phyloP scores from a whole-genome alignment of 208 protist species.

The Eutreptiella sp. region DNA sequence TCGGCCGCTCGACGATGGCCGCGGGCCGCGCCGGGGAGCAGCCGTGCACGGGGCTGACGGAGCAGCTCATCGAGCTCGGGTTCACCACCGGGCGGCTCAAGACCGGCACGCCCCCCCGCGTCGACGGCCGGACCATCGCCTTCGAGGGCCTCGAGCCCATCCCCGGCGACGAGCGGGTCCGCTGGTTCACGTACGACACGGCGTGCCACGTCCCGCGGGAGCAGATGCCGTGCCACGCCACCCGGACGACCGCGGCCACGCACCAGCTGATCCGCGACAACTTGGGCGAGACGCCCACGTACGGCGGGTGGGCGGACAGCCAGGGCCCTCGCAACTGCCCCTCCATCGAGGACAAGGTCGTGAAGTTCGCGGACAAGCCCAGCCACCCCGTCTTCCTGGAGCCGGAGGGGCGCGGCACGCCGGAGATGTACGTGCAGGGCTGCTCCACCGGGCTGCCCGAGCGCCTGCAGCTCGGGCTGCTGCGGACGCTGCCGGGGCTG shows the following conservation, averaged over 20 bases:
- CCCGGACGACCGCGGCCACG: constrained; percentile 43
- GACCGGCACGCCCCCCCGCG: constrained; percentile 71
- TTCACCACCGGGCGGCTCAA: constrained; percentile 44
- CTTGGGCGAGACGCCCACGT: constrained; percentile 24
- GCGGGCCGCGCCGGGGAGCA: constrained; percentile 50
- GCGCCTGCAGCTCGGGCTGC: constrained; percentile 42
- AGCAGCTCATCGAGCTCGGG: constrained; percentile 37
- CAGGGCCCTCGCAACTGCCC: constrained; percentile 57
- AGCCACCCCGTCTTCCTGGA: constrained; percentile 62
- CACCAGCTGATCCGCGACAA: constrained; percentile 48
- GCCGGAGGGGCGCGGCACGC: constrained; percentile 50
- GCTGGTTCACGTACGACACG: constrained; percentile 70
- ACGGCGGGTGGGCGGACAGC: constrained; percentile 21
- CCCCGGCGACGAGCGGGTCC: constrained; percentile 38
- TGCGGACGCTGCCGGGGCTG: constrained; percentile 49
- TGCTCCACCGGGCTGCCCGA: constrained; percentile 55
- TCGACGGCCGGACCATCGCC: constrained; percentile 51
- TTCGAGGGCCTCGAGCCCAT: constrained; percentile 42
- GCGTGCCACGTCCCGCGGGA: constrained; percentile 24
- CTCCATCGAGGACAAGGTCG: constrained; percentile 57
- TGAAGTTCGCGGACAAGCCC: constrained; percentile 33
- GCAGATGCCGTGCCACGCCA: constrained; percentile 42
- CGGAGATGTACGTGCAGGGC: constrained; percentile 63
- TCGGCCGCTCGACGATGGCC: constrained; percentile 36
- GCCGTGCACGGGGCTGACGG: constrained; percentile 38